Base-by-base conservation (phyloP, 2,329 filamentous ascomycete genomes). In the Venturia oleaginea region DNA sequence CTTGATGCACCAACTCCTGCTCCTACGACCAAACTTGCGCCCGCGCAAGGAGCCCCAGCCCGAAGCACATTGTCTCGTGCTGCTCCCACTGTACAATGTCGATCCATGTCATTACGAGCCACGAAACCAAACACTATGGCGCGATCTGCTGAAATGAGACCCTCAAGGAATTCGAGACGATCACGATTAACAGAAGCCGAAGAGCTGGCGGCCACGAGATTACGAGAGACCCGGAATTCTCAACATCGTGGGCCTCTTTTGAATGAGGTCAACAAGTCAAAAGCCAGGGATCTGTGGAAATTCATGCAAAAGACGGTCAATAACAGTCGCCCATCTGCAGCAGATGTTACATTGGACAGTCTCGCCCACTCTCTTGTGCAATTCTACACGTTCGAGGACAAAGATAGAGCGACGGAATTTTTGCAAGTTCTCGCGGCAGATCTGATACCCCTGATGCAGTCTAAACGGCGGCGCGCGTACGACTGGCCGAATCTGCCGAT, bases 231-330 rank as follows among this genome's bases (percentile, higher is more conserved):
- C 0, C 51, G 51, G 51, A 57, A 57, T 17, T 34, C 51, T 8
- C 43, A 64, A 32, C n/a, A 24, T 59, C 32, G 51, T 27, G 43
- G 42, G 5, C 62, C 46, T 10, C 43, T 59, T 3, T 27, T 64
- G 7, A 64, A 38, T 27, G 43, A 59, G 51, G 42, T 64, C 43
- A 61, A 64, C 19, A 61, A 74, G 73, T 24, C 13, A 71, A 73
- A 64, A 70, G 73, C 10, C 69, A 73, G 7, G n/a, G 70, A 71
- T 22, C 65, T 77, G 5, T 77, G 75, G 66, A 74, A 76, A 38
- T 74, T 76, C 65, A 75, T 76, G 69, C 73, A 75, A 59, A 76
- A 74, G 60, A 72, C 72, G 24, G 70, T 75, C 7, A 74, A 73
- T 42, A 71, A 70, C 55, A 73, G 73, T 15, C 34, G 27, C 7